Percentiles rank a stretch among this genome's conserved stretches.
These are phyloP conservation scores for Clitopilus hobsonii DNA, from an alignment of 768 basidiomycete species.

Conservation along the genomic window DNA sequence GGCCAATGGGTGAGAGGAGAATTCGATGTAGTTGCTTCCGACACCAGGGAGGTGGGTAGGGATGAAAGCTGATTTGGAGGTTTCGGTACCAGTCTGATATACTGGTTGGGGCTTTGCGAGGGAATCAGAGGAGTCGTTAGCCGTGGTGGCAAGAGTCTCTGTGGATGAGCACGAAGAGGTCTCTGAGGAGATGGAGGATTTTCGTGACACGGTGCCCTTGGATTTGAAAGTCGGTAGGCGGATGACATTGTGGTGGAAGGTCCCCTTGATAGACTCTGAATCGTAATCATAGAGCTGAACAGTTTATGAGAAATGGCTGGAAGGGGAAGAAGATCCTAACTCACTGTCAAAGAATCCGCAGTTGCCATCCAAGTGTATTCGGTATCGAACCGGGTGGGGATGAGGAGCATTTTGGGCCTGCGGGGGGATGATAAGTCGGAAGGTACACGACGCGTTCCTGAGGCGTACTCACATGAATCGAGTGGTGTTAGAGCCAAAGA, in stretches of 20 bases:
- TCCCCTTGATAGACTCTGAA: conserved; percentile 42
- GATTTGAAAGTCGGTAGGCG: conserved; percentile 30
- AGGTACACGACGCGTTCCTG: neutral
- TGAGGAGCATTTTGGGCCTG: conserved; percentile 55
- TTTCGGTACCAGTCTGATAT: conserved; percentile 13
- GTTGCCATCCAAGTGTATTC: conserved; percentile 59
- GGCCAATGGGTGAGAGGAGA: conserved; percentile 41
- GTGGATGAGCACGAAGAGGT: conserved; percentile 6
- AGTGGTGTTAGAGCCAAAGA: conserved; percentile 53
- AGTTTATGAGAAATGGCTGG: conserved; percentile 6
- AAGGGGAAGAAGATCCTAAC: conserved; percentile 11
- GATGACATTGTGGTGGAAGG: conserved; percentile 46
- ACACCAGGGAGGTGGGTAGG: conserved; percentile 47
- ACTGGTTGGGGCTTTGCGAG: neutral
- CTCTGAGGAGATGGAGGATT: neutral
- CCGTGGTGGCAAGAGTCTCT: neutral
- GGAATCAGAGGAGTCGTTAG: neutral
- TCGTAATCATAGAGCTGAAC: conserved; percentile 50
- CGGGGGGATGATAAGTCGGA: neutral
- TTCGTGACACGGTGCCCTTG: neutral
- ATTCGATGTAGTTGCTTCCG: conserved; percentile 57
- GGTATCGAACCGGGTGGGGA: conserved; percentile 60
- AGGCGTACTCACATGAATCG: conserved; percentile 44
- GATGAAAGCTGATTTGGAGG: conserved; percentile 34
- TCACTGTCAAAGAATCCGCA: conserved; percentile 45